Base-by-base conservation (phyloP, 2,329 filamentous ascomycete species). In the Escovopsis weberi region DNA sequence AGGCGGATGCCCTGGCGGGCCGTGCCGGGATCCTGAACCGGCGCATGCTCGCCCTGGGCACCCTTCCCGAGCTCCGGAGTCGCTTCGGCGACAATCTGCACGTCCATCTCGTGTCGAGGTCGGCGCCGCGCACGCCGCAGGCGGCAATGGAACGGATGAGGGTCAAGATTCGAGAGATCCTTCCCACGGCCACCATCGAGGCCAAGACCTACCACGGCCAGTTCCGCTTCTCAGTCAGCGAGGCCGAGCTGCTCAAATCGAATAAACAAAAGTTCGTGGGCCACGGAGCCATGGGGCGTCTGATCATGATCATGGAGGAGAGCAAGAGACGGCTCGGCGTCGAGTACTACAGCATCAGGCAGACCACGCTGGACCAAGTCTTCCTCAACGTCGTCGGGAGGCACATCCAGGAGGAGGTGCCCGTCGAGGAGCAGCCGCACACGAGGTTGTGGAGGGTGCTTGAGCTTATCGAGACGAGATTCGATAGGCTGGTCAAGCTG, bases 351-450 rank as follows among this genome's bases (percentile, higher is more conserved):
- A 86, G 82, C 40, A 85, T 94, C 49, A 83, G 77, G 45, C 85
- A 85, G 23, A 91, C 86, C 15, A 93, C 85, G 12, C 64, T 95
- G 36, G 88, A 95, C 56, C 85, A 94, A 60, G 87, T 95, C 0
- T 95, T 95, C 61, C 61, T 95, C 58, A 74, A 73, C 26, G 91
- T 95, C 55, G 86, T 94, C 0, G 80, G 80, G 1, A 74, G 78
- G 59, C 82, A 93, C 58, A 78, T 87, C 57, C 74, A 89, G 6
- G 68, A 79, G 50, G 85, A 93, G 58, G 87, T 89, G 63, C 72
- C 74, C 19, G 73, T 72, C 40, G 65, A 64, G 12, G 55, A 56
- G 12, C 51, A 60, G 45, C 48, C 58, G 41, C 51, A 53, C 26
- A 46, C 39, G 6, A 37, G 39, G 28, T 52, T 50, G 45, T 43